Base-by-base conservation (phyloP, 306 rosid genomes). In the Neltuma alba region DNA sequence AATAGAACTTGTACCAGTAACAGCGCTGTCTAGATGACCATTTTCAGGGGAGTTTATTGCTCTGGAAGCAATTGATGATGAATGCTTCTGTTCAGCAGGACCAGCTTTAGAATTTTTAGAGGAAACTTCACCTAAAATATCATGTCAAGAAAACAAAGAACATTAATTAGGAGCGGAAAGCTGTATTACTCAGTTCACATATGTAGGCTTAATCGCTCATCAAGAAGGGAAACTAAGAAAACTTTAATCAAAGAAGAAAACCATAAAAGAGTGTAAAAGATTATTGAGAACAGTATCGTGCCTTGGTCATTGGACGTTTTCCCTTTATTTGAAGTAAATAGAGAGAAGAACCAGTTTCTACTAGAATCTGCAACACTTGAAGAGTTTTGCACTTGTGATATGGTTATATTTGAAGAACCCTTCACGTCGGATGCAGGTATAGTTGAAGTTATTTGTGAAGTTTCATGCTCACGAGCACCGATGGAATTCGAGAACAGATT, bases 321-420 rank as follows among this genome's bases (percentile, higher is more conserved):
- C 52, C 84, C 80, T 61, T 74, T 85, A 3, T 66, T 64, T 44
- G 80, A 57, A 13, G 81, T 25, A 74, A 87, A 44, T 57, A 80
- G 41, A 30, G 76, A 85, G 79, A 28, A 42, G 42, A 85, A 45
- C 88, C 91, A 87, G 78, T 80, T 80, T 36, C 76, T 48, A 65
- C 44, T 80, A 60, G 89, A 57, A 76, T 73, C 55, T 61, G 70
- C 48, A 68, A 68, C 36, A 40, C 15, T 41, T 23, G 73, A 68
- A 41, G 54, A 47, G 27, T 66, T 66, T 66, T 38, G 31, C 72
- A 21, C 48, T n/a, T 21, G 25, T 23, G 72, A 21, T 42, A 64
- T 9, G 7, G 45, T 64, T 36, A 20, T 34, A 64, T 64, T 34
- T 33, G 70, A 34, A 64, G 70, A 64, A 64, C 23, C 34, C 23